Conservation (phyloP, 768 basidiomycete genomes). For the Kwoniella shandongensis region DNA sequence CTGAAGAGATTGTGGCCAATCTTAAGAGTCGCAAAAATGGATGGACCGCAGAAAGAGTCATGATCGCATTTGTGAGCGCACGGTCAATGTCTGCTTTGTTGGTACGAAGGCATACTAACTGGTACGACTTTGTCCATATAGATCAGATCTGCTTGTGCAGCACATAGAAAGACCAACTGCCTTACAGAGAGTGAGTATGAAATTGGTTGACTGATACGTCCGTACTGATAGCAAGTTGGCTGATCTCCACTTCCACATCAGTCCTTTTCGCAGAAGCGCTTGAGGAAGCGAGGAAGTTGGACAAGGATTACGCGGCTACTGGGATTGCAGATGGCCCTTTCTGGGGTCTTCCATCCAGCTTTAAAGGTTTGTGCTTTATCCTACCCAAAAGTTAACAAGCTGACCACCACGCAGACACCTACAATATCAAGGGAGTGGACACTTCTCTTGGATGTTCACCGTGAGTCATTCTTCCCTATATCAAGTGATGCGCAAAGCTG, state of each 20-base stretch:
- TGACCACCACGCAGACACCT: constrained; percentile 57
- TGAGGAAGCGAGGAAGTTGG: constrained; percentile 64
- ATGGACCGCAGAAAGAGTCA: constrained; percentile 56
- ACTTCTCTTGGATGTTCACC: constrained; percentile 69
- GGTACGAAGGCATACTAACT: neutral
- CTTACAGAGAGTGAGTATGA: constrained; percentile 68
- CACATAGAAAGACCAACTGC: constrained; percentile 70
- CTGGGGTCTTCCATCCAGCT: constrained; percentile 76
- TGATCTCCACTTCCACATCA: constrained; percentile 53
- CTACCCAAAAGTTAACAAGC: too few relatives aligned
- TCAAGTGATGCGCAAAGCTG: neutral
- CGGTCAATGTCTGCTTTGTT: constrained; percentile 10
- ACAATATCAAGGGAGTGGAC: constrained; percentile 66
- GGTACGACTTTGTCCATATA: constrained; percentile 17
- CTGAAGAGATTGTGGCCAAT: constrained; percentile 36
- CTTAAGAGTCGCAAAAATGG: constrained; percentile 30
- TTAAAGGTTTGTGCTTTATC: constrained; percentile 81
- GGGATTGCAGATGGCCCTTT: constrained; percentile 65
- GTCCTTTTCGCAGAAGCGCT: constrained; percentile 73
- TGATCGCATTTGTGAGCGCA: constrained; percentile 54
- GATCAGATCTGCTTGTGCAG: constrained; percentile 58
- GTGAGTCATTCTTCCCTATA: constrained; percentile 45
- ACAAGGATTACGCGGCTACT: constrained; percentile 64
- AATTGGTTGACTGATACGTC: neutral
- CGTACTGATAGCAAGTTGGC: neutral